These are phyloP conservation scores for Excoecaria agallocha DNA, from an alignment of 345 rosid genomes.

Conservation along the genomic window DNA sequence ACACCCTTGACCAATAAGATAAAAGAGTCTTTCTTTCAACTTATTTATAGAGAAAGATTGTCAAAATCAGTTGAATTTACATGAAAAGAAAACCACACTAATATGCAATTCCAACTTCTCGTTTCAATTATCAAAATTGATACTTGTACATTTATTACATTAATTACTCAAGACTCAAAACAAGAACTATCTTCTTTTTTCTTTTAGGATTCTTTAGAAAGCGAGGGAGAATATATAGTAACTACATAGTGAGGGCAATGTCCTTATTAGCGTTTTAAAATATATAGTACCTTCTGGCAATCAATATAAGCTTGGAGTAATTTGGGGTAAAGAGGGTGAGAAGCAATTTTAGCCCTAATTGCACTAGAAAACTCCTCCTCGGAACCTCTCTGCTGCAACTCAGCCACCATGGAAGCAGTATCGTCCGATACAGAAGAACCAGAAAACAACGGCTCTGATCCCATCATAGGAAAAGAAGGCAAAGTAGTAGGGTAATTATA, in stretches of 20 bases:
- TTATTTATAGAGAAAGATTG: no score
- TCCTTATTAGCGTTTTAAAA: neutral
- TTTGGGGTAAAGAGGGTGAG: conserved; percentile 58
- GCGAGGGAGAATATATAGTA: neutral
- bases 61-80: neutral
- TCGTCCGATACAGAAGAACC: conserved; percentile 33
- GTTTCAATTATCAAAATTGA: conserved; percentile 5
- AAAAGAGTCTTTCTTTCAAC: conserved; percentile 1
- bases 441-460: conserved; percentile 29
- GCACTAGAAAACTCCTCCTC: conserved; percentile 34
- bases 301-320: conserved; percentile 51
- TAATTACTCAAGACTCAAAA: neutral
- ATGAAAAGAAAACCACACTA: neutral
- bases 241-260: neutral
- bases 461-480: conserved; percentile 21
- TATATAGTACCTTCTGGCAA: conserved; percentile 47
- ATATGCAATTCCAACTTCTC: neutral
- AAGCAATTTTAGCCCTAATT: conserved; percentile 46
- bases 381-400: conserved; percentile 23
- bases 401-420: conserved; percentile 40
- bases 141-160: neutral
- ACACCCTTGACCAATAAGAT: neutral
- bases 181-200: neutral
- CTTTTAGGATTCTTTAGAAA: neutral
- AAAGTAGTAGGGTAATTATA: neutral